These are phyloP conservation scores for Phoma sp. DNA, from an alignment of 2,329 filamentous ascomycete species.

Conservation along the genomic window DNA sequence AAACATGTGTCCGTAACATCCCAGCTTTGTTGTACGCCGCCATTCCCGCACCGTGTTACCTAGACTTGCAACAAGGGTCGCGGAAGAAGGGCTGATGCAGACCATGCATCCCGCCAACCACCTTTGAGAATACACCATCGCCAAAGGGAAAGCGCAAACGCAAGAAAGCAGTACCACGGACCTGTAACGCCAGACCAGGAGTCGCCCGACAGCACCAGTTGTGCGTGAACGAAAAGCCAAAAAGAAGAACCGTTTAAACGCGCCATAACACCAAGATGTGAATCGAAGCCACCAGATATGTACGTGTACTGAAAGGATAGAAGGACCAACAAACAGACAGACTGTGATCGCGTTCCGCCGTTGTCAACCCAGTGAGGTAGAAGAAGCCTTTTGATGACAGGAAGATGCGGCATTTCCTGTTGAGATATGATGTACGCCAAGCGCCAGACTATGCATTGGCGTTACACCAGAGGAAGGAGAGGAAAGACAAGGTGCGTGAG, in stretches of 20 bases:
- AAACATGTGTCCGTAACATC: conserved; percentile 6
- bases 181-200: conserved; percentile 16
- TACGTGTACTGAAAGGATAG: conserved; percentile 31
- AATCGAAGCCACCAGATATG: conserved; percentile 31
- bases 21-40: conserved; percentile 10
- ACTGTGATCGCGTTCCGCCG: conserved; percentile 23
- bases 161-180: conserved; percentile 1
- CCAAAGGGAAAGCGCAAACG: conserved; percentile 8
- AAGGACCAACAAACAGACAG: conserved; percentile 18
- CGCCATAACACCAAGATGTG: conserved; percentile 33
- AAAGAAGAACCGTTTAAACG: conserved; percentile 5
- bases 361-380: conserved; percentile 19
- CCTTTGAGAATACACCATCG: conserved; percentile 16
- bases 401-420: conserved; percentile 20
- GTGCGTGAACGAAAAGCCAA: conserved; percentile 9
- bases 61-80: conserved; percentile 16
- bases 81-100: conserved; percentile 14
- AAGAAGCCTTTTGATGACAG: conserved; percentile 22
- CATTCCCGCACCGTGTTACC: conserved; percentile 13
- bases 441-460: conserved; percentile 39
- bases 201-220: conserved; percentile 12
- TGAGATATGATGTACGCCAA: conserved; percentile 37
- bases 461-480: conserved; percentile 28
- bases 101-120: background rate
- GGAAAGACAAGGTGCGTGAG: conserved; percentile 30